Base-by-base conservation (phyloP, 2,329 filamentous ascomycete genomes). In the Aspergillus arachidicola region DNA sequence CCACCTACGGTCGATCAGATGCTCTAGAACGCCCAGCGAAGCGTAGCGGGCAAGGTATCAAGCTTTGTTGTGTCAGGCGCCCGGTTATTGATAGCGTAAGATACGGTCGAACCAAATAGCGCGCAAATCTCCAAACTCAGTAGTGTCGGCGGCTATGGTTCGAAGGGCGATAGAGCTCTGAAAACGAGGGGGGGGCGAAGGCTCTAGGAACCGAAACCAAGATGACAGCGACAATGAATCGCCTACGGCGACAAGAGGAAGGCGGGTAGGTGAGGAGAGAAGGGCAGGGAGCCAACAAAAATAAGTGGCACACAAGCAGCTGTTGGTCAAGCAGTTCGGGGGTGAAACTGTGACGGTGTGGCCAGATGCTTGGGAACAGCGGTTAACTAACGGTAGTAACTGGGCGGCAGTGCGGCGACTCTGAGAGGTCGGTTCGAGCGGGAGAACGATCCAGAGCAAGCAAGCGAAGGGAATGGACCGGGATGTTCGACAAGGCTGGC, bases 401-500 rank as follows among this genome's bases (percentile, higher is more conserved):
- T 61, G 26, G 68, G 69, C 68, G 67, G 67, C 68, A 72, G 65
- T 69, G 64, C 68, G 69, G 68, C 66, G 60, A 62, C 61, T 67
- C 58, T 65, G 59, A 69, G 64, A 70, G 68, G 64, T 68, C 66
- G 65, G 63, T 67, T 65, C 62, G 62, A 61, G 51, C 60, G 56
- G 60, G 56, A 64, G 58, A 68, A 60, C 54, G 64, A 65, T 69
- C 67, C 68, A 69, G 60, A 69, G 65, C 66, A 58, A 51, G 64
- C 64, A 61, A 70, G 62, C 63, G 66, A 70, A 64, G 61, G 67
- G 66, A 69, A 63, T 68, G 65, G 66, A 68, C 64, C 59, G 63
- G 67, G 66, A 62, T 64, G 50, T 63, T 63, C 48, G 48, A 61
- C 50, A 61, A 60, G 59, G 54, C 62, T 64, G 59, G 62, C 56